A percentile compares a stretch with the other conserved stretches of the same genome.
Conservation (phyloP, 495 filamentous ascomycete species). For the Tuber umbilicatum region DNA sequence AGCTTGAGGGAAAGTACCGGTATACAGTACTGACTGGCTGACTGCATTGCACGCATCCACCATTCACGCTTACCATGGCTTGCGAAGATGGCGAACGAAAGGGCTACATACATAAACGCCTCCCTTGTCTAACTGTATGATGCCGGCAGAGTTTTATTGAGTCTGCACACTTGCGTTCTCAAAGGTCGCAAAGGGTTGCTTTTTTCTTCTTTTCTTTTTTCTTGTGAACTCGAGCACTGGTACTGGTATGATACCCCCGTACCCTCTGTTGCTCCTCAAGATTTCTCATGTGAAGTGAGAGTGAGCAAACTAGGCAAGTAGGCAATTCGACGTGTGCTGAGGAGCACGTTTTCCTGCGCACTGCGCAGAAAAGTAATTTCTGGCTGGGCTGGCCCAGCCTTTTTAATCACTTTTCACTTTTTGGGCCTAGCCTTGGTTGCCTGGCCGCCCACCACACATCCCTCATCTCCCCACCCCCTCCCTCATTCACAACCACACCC, state of each 20-base stretch:
- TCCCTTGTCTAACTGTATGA: not conserved
- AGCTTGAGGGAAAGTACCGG: not conserved
- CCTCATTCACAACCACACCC: conserved; percentile 2
- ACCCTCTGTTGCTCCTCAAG: not conserved
- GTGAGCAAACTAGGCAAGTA: not conserved
- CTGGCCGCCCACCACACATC: not conserved
- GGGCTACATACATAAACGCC: conserved; percentile 1
- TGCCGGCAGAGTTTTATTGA: not conserved
- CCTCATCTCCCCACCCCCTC: not conserved
- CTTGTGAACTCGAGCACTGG: no score
- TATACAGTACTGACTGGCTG: not conserved
- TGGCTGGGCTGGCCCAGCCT: not conserved
- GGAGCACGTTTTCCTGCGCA: conserved; percentile 1
- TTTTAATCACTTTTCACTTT: not conserved
- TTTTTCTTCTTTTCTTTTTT: not conserved
- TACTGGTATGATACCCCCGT: not conserved
- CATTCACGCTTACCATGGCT: conserved; percentile 4
- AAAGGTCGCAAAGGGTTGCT: not conserved
- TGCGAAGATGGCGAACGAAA: conserved; percentile 3
- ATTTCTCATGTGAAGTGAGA: not conserved
- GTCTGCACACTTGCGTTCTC: not conserved
- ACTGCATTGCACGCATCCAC: not conserved
- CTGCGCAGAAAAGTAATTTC: not conserved
- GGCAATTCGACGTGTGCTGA: conserved; percentile 1
- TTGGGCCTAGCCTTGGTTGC: not conserved